phyloP scores from a whole-genome alignment of 345 rosid genomes.

The Litchi chinensis region DNA sequence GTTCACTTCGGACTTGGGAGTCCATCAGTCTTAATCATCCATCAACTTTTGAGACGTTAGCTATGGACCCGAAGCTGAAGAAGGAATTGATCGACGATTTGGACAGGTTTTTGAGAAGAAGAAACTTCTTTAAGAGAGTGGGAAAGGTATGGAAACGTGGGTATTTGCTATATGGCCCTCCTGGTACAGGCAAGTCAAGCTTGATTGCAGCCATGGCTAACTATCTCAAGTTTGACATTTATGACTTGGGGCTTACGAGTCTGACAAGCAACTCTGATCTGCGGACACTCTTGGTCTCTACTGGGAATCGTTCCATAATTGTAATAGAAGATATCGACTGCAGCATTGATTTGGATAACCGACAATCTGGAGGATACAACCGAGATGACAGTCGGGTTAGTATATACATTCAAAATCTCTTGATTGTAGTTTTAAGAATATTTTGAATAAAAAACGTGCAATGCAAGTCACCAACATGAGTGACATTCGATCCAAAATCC shows the following conservation, averaged over 20 bases:
- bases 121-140: constrained; percentile 2
- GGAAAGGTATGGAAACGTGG: constrained; percentile 30
- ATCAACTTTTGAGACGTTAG: constrained; percentile 38
- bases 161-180: constrained; percentile 30
- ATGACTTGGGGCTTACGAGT: constrained; percentile 24
- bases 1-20: constrained; percentile 5
- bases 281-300: constrained; percentile 9
- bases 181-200: constrained; percentile 34
- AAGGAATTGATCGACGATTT: constrained; percentile 32
- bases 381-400: neutral
- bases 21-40: constrained; percentile 35
- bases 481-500: neutral
- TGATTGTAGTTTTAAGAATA: too few relatives aligned
- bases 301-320: constrained; percentile 18
- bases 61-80: constrained; percentile 31
- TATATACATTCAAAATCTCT: neutral
- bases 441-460: neutral
- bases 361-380: neutral
- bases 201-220: constrained; percentile 39
- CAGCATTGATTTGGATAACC: constrained; percentile 16
- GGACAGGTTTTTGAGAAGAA: constrained; percentile 30
- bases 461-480: neutral
- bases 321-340: constrained; percentile 34
- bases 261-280: constrained; percentile 14
- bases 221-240: constrained; percentile 30